phyloP scores from a whole-genome alignment of 768 basidiomycete genomes.

The Trametes punicea region DNA sequence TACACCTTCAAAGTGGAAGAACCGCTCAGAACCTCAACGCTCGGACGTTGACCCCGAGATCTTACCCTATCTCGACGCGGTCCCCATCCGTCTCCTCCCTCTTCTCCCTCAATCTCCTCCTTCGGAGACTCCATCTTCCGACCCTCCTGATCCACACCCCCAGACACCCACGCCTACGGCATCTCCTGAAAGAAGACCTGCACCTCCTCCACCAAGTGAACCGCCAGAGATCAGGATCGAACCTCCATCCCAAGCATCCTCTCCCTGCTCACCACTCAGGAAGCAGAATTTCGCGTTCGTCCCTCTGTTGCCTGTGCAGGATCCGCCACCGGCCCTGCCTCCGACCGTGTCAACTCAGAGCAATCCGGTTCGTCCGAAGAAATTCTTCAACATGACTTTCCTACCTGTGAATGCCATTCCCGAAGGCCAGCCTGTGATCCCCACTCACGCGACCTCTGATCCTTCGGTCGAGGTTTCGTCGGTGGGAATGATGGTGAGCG shows the following conservation, averaged over 20 bases:
- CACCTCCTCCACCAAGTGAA: conserved; percentile 7
- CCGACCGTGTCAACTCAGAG: background rate
- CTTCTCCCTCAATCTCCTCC: conserved; percentile 33
- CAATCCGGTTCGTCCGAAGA: conserved; percentile 4
- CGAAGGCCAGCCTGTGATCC: background rate
- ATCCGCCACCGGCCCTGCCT: conserved; percentile 13
- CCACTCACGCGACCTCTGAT: background rate
- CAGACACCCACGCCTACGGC: conserved; percentile 12
- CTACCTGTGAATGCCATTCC: conserved; percentile 13
- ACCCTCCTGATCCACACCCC: conserved; percentile 9
- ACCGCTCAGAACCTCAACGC: conserved; percentile 19
- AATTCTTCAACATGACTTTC: conserved; percentile 20
- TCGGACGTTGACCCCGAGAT: conserved; percentile 26
- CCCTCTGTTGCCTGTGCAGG: conserved; percentile 26
- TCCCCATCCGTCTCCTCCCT: conserved; percentile 64
- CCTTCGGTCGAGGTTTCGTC: background rate
- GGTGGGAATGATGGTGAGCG: conserved; percentile 2
- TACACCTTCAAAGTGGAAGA: conserved; percentile 42
- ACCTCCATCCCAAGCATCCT: background rate
- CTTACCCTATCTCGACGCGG: conserved; percentile 35
- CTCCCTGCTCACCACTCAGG: conserved; percentile 6
- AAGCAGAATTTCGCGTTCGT: conserved; percentile 24
- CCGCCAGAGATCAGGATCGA: conserved; percentile 15
- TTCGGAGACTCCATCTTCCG: background rate
- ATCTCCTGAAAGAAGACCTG: conserved; percentile 12